Base-by-base conservation (phyloP, 2,329 filamentous ascomycete species). In the Colletotrichum simmondsii region DNA sequence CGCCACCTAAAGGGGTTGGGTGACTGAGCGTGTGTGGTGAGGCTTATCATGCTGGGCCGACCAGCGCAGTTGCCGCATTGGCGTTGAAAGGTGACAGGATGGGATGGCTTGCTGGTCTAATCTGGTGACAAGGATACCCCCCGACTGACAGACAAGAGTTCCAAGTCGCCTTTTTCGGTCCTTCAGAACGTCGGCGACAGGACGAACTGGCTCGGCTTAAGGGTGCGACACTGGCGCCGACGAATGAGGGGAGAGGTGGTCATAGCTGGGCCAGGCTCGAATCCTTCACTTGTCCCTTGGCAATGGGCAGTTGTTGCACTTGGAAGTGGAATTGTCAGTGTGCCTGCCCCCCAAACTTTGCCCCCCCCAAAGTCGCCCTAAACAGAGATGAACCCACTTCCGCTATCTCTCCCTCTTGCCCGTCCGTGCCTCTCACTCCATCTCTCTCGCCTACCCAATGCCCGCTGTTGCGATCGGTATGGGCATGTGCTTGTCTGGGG, bases 1-100 rank as follows among this genome's bases (percentile, higher is more conserved):
- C 68, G 37, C 59, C 42, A 54, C 37, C 62, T 53, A 63, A 63
- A 67, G 63, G 68, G 68, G 71, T 64, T 68, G 71, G 57, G 52
- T 37, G 49, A 71, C 49, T 71, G 68, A 62, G 26, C 52, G 19
- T 49, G 57, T 32, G 63, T 35, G 58, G 57, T 59, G 62, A 73
- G 57, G 73, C 73, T 73, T 74, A 74, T 74, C 71, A 70, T 69
- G 70, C 68, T 65, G 56, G 54, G 53, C 24, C 42, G 60, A 54
- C 52, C 35, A 52, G 65, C 28, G 62, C 32, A 53, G 32, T 59
- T 46, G 49, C 66, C 32, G 65, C 73, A 66, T 74, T 74, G 71
- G 71, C 71, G 62, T 74, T 58, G 53, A 61, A 66, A 65, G 53
- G 65, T 37, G 56, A 60, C 60, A 67, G 65, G 56, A 58, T 64